phyloP scores from a whole-genome alignment of 2,329 filamentous ascomycete species.

The Xylariaceae sp. region DNA sequence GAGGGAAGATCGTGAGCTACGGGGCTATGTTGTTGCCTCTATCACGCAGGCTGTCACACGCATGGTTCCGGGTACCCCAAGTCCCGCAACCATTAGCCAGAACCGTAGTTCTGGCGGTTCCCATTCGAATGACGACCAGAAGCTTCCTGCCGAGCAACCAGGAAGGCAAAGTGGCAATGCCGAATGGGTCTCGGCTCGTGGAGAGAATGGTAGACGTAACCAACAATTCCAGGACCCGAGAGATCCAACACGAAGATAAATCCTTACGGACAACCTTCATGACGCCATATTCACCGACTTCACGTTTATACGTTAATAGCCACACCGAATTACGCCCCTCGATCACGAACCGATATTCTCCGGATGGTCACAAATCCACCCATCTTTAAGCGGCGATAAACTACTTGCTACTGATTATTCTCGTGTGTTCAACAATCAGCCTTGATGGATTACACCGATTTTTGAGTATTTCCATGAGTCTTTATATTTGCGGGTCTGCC shows the following conservation, averaged over 20 bases:
- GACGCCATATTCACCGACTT: constrained; percentile 1
- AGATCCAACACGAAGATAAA: constrained; percentile 42
- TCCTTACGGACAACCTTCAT: neutral
- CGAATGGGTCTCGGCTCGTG: constrained; percentile 53
- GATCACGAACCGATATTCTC: neutral
- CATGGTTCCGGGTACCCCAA: constrained; percentile 57
- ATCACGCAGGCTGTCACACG: constrained; percentile 74
- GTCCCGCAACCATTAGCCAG: constrained; percentile 23
- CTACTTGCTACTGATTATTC: neutral
- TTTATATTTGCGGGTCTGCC: no score
- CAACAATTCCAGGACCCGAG: constrained; percentile 47
- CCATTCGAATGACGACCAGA: constrained; percentile 55
- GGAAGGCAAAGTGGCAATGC: constrained; percentile 53
- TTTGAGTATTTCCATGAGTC: neutral
- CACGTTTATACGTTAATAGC: neutral
- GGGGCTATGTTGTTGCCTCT: constrained; percentile 71
- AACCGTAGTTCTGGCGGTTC: constrained; percentile 24
- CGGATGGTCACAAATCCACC: neutral
- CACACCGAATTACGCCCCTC: neutral
- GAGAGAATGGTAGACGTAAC: constrained; percentile 45
- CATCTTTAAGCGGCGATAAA: neutral
- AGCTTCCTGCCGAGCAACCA: constrained; percentile 63
- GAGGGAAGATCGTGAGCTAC: constrained; percentile 73
- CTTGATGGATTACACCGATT: neutral
- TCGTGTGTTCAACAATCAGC: neutral